A percentile compares a stretch with the other conserved stretches of the same genome.
Evolutionary conservation across 306 rosid genomes (phyloP).

Genomic region (Boehmeria nivea): DNA sequence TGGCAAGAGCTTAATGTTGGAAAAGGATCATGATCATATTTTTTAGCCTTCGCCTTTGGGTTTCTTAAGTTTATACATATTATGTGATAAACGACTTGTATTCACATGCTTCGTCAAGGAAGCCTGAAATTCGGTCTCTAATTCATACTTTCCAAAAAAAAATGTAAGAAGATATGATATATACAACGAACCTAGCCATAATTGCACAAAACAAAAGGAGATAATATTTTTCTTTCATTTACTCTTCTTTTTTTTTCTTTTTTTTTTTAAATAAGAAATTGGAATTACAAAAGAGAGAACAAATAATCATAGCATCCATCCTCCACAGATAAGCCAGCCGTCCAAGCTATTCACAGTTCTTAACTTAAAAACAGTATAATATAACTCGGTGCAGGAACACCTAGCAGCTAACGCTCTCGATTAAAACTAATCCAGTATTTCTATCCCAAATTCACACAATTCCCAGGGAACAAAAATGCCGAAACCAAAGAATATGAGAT

Average conservation of each 20-base stretch:
- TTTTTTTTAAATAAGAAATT: background rate
- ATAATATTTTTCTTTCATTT: background rate
- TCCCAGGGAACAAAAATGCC: slow-evolving; percentile 9
- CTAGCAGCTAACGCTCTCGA: slow-evolving; percentile 9
- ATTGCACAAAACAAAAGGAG: too few species aligned
- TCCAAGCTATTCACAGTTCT: slow-evolving; percentile 24
- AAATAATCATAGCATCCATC: background rate
- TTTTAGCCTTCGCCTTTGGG: too few species aligned
- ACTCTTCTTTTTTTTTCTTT: slow-evolving; percentile 3
- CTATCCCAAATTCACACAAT: slow-evolving; percentile 5
- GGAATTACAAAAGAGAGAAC: slow-evolving; percentile 16
- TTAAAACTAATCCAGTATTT: background rate
- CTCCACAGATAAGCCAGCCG: slow-evolving; percentile 9
- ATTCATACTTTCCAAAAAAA: too few species aligned
- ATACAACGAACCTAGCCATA: too few species aligned
- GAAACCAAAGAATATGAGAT: slow-evolving; percentile 9
- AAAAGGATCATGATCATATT: too few species aligned
- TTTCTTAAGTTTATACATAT: too few species aligned
- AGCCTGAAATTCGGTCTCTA: too few species aligned
- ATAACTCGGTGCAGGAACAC: slow-evolving; percentile 1
- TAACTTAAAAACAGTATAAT: slow-evolving; percentile 2
- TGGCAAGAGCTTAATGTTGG: too few species aligned
- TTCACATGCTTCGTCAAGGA: too few species aligned
- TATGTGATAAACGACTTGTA: too few species aligned
- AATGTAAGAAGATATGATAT: too few species aligned